Conservation (phyloP, 371 early-diverging fungal genomes). For the Nosema bombycis region DNA sequence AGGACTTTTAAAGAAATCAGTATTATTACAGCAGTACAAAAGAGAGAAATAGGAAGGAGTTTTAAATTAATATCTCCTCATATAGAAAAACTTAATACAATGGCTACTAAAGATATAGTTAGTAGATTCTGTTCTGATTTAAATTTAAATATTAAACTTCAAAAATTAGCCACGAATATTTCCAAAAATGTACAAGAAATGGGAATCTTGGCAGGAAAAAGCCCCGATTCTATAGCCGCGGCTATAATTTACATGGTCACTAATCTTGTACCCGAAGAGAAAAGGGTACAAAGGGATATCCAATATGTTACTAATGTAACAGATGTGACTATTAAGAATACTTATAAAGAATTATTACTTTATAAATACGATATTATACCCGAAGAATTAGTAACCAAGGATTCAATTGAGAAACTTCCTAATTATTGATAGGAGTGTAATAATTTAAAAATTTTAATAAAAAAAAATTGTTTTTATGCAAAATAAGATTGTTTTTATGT, state of each 20-base stretch:
- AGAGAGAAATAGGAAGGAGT: constrained; percentile 65
- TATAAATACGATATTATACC: constrained; percentile 64
- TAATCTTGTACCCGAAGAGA: constrained; percentile 61
- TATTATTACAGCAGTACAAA: constrained; percentile 76
- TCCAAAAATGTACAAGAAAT: constrained; percentile 51
- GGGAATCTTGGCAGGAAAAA: constrained; percentile 65
- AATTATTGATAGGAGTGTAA: constrained; percentile 30
- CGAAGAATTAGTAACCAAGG: constrained; percentile 52
- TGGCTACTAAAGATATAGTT: constrained; percentile 67
- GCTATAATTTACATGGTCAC: constrained; percentile 66
- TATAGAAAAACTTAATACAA: constrained; percentile 59
- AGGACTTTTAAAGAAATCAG: constrained; percentile 94
- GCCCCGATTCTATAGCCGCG: constrained; percentile 66
- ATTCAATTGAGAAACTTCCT: constrained; percentile 56
- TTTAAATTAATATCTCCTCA: constrained; percentile 65
- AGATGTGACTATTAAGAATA: constrained; percentile 67
- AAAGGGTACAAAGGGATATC: constrained; percentile 62
- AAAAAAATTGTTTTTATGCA: not conserved
- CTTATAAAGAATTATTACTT: constrained; percentile 65
- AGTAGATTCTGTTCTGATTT: constrained; percentile 66
- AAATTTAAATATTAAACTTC: constrained; percentile 61
- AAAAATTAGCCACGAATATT: constrained; percentile 61
- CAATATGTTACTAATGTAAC: constrained; percentile 65
- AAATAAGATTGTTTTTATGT: too few relatives aligned
- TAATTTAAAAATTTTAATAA: not conserved